Percentiles rank a stretch among this genome's conserved stretches.
Evolutionary conservation across 1,284 basidiomycete genomes (phyloP).

Genomic region (Rhizoctonia solani): DNA sequence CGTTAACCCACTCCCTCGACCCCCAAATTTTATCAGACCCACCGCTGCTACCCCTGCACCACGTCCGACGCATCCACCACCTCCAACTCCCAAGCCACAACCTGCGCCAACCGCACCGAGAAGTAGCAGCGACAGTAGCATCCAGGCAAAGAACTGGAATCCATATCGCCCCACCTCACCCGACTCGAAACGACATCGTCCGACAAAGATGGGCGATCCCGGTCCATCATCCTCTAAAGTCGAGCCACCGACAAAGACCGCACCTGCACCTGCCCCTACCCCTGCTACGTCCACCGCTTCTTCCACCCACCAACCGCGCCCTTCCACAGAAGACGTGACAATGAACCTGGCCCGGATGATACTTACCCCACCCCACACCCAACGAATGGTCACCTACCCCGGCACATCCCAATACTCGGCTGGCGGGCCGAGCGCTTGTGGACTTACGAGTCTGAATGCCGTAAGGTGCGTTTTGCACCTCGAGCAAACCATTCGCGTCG

Average conservation of each 20-base stretch:
- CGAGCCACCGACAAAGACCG: neutral
- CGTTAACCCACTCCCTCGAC: neutral
- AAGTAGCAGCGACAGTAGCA: neutral
- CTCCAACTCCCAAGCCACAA: neutral
- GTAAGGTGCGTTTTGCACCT: conserved; percentile 53
- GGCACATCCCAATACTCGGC: conserved; percentile 56
- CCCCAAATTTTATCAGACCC: neutral
- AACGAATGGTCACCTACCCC: conserved; percentile 41
- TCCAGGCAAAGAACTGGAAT: conserved; percentile 9
- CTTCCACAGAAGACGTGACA: conserved; percentile 4
- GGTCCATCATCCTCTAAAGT: neutral
- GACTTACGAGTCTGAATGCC: conserved; percentile 65
- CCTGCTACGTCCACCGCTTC: no score
- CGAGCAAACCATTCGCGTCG: conserved; percentile 40
- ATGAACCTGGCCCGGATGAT: conserved; percentile 24
- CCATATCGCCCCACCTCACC: conserved; percentile 9
- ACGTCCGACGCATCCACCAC: conserved; percentile 8
- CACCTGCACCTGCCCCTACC: neutral
- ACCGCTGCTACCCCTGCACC: neutral
- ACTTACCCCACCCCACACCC: conserved; percentile 27
- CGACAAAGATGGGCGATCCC: neutral
- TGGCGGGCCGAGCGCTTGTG: conserved; percentile 57
- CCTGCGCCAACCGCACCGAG: neutral
- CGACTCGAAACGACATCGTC: neutral
- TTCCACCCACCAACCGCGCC: neutral